These are phyloP conservation scores for Trichoderma parareesei DNA, from an alignment of 495 filamentous ascomycete species.

Conservation along the genomic window DNA sequence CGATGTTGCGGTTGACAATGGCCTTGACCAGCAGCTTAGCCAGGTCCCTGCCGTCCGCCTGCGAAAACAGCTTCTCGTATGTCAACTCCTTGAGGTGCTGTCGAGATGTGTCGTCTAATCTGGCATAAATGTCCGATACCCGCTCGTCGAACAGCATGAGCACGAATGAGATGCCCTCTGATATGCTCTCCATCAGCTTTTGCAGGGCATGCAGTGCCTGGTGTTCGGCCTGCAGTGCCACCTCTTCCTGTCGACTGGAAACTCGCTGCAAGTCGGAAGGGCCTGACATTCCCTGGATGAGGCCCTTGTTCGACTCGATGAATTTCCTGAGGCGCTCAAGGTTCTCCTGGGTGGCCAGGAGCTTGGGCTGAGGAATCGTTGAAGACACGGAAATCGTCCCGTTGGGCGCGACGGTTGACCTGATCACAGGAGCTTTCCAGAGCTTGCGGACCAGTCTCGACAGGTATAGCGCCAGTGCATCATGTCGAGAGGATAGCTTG, in stretches of 20 bases:
- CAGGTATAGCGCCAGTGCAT: constrained; percentile 80
- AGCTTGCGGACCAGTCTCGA: constrained; percentile 74
- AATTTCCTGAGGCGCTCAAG: constrained; percentile 72
- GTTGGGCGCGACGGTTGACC: constrained; percentile 25
- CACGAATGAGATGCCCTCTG: constrained; percentile 94
- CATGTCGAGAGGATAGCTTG: constrained; percentile 77
- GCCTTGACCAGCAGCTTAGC: constrained; percentile 95
- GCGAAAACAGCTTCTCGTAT: constrained; percentile 78
- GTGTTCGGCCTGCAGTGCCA: constrained; percentile 85
- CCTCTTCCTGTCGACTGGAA: constrained; percentile 75
- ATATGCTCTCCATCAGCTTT: constrained; percentile 71
- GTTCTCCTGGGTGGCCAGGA: constrained; percentile 69
- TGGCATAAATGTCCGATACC: constrained; percentile 77
- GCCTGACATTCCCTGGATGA: constrained; percentile 86
- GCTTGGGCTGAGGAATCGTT: constrained; percentile 52
- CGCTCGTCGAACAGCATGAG: constrained; percentile 88
- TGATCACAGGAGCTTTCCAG: constrained; percentile 61
- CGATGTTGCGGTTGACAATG: constrained; percentile 95
- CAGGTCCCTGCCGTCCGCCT: constrained; percentile 70
- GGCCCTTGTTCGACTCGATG: constrained; percentile 71
- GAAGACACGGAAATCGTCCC: constrained; percentile 55
- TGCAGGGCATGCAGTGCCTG: constrained; percentile 81
- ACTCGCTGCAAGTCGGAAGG: constrained; percentile 67
- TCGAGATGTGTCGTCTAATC: constrained; percentile 60
- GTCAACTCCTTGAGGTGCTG: constrained; percentile 66